phyloP scores from a whole-genome alignment of 495 filamentous ascomycete genomes.

The Pyrenopolyporus hunteri region DNA sequence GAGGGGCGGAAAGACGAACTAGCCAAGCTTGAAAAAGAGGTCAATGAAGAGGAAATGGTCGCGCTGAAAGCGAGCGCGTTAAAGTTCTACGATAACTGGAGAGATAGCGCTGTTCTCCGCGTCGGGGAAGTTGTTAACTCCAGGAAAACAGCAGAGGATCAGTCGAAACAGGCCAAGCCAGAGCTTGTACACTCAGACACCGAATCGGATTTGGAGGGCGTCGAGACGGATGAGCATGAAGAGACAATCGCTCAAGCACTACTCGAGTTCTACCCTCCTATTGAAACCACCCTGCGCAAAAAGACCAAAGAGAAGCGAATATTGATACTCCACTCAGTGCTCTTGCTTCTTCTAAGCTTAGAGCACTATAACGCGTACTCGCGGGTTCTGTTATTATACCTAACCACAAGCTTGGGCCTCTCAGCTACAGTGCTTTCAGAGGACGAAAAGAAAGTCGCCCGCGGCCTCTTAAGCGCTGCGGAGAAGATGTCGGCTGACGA shows the following conservation, averaged over 20 bases:
- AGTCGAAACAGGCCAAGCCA: conserved; percentile 30
- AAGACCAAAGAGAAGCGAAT: conserved; percentile 51
- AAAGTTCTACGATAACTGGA: conserved; percentile 69
- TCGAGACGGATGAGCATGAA: conserved; percentile 33
- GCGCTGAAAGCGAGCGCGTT: conserved; percentile 47
- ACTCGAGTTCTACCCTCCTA: conserved; percentile 55
- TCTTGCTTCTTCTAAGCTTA: conserved; percentile 79
- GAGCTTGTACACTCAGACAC: conserved; percentile 5
- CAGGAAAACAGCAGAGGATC: conserved; percentile 47
- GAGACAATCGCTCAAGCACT: conserved; percentile 52
- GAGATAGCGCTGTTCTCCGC: conserved; percentile 63
- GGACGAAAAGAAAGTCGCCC: conserved; percentile 77
- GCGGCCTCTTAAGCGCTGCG: conserved; percentile 74
- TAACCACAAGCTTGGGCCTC: conserved; percentile 71
- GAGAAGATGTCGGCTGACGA: conserved; percentile 73
- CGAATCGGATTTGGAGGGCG: conserved; percentile 15
- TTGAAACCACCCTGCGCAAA: conserved; percentile 50
- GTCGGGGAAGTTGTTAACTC: conserved; percentile 71
- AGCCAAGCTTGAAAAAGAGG: conserved; percentile 45
- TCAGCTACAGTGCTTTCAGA: conserved; percentile 68
- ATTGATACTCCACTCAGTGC: conserved; percentile 62
- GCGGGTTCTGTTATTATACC: conserved; percentile 71
- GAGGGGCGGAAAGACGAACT: conserved; percentile 38
- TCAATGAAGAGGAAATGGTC: conserved; percentile 45
- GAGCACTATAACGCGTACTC: conserved; percentile 82